A percentile compares a stretch with the other conserved stretches of the same genome.
phyloP scores from a whole-genome alignment of 306 rosid genomes.

The Quercus wislizeni region DNA sequence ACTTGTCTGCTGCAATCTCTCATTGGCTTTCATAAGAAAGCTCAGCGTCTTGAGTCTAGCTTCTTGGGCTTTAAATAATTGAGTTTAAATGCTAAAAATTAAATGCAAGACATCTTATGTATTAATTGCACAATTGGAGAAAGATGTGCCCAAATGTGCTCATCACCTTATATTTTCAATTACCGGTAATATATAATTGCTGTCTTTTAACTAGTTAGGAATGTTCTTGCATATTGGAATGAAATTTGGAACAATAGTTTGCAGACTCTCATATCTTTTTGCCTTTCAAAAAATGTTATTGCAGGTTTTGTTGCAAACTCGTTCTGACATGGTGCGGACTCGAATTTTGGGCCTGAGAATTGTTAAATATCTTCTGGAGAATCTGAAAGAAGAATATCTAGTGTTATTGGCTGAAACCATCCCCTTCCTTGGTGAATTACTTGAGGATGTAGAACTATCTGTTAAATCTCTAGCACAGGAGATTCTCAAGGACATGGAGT shows the following conservation, averaged over 20 bases:
- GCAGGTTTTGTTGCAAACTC: conserved; percentile 90
- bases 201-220: neutral
- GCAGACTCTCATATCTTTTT: neutral
- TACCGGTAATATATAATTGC: neutral
- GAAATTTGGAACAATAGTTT: neutral
- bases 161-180: neutral
- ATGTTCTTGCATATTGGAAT: neutral
- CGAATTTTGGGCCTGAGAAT: conserved; percentile 75
- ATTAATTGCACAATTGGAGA: neutral
- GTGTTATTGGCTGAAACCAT: conserved; percentile 84
- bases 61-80: neutral
- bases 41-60: no score
- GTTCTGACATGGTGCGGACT: conserved; percentile 69
- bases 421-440: conserved; percentile 89
- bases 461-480: conserved; percentile 87
- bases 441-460: conserved; percentile 80
- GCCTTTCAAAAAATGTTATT: conserved; percentile 1
- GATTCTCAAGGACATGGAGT: conserved; percentile 75
- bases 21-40: neutral
- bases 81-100: neutral
- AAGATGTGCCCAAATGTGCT: neutral
- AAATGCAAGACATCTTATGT: neutral
- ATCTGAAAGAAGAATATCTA: conserved; percentile 81
- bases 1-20: neutral
- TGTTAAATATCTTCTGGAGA: conserved; percentile 65